Evolutionary conservation across 169 alveolate genomes (phyloP), one percentile per base, ranked within the genome.

Genomic region (Plasmodium gonderi): DNA sequence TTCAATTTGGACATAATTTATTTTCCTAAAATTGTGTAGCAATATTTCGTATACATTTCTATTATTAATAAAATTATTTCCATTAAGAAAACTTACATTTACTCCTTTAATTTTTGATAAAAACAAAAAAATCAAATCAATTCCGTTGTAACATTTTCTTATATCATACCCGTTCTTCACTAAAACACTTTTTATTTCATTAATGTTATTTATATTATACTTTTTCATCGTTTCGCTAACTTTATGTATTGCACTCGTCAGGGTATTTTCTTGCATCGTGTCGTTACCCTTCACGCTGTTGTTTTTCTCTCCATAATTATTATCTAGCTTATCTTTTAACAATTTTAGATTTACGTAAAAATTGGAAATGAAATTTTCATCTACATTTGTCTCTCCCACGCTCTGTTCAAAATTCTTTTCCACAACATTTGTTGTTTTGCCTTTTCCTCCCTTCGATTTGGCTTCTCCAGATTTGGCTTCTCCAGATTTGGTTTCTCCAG

Each of bases 41-140:
- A 87, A 14, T 6, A 87, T 75, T 74, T 87, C 93, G 31, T 87
- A 87, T 23, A 87, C 68, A 51, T 74, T 87, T 60, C 44, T 51
- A 33, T 87, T 74, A 45, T 76, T 87, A 4, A 29, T 29, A 75
- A 42, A 74, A 87, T 74, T 87, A 45, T 51, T 45, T 23, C 65
- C 93, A 31, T 54, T 75, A 20, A 87, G 12, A 17, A 87, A 74
- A 65, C 47, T 87, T 45, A 87, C 68, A 87, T 87, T 87, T 31
- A 60, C 72, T 12, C 93, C 93, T 20, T 74, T 87, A 31, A 87
- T 75, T 75, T 87, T 87, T 29, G 85, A 75, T 3, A 87, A 65
- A 65, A 75, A 87, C 31, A 87, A 60, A 29, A 87, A 87, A 8
- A 87, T 87, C 79, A 74, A 36, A 45, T 87, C 93, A 17, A 87